Evolutionary conservation across 1,139 yeast genomes (phyloP).

Genomic region (Scheffersomyces segobiensis): DNA sequence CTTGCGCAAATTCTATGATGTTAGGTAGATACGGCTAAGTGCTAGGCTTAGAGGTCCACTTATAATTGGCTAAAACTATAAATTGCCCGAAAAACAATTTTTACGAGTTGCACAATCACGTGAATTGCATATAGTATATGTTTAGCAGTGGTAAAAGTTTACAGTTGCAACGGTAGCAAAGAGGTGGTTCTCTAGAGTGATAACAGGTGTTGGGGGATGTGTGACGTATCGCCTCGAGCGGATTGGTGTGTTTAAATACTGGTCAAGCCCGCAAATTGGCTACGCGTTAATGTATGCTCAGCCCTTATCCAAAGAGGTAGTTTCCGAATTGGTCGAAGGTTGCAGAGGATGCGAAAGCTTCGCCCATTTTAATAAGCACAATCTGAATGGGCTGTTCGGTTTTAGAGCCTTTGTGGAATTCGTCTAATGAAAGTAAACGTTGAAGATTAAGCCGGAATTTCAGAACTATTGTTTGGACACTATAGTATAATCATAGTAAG

Average conservation of each 20-base stretch:
- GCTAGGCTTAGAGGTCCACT: neutral
- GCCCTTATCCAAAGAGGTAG: neutral
- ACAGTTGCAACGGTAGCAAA: neutral
- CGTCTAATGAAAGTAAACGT: neutral
- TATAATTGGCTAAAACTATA: neutral
- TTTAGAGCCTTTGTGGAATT: too few species aligned
- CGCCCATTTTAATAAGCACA: neutral
- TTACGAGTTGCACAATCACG: neutral
- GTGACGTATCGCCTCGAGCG: neutral
- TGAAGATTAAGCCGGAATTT: neutral
- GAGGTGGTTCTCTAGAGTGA: neutral
- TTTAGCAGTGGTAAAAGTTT: neutral
- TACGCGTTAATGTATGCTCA: neutral
- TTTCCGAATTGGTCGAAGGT: neutral
- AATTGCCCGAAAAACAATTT: neutral
- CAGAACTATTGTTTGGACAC: neutral
- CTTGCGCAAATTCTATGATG: neutral
- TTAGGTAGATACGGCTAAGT: neutral
- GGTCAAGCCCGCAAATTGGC: neutral
- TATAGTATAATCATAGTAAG: neutral
- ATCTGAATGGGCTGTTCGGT: too few species aligned
- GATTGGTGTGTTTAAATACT: neutral
- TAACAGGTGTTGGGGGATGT: neutral
- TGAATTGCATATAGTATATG: neutral
- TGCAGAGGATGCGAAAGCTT: neutral